Conservation (phyloP, 2,329 filamentous ascomycete genomes). For the Trichoderma asperellum region DNA sequence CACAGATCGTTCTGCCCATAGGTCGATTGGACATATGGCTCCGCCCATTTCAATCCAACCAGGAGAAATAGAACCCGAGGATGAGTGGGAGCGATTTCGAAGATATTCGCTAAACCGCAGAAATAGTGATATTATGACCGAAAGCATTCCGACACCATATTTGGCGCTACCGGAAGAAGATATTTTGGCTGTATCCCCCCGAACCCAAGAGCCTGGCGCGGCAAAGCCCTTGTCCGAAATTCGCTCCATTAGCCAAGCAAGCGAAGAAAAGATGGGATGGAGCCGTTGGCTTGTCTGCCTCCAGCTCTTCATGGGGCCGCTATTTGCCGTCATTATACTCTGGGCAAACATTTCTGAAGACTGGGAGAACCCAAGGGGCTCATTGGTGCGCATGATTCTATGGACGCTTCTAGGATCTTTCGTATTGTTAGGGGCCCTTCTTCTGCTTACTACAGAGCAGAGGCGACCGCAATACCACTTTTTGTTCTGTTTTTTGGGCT, state of each 20-base stretch:
- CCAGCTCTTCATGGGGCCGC: conserved; percentile 83
- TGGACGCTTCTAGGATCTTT: conserved; percentile 71
- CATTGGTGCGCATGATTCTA: conserved; percentile 61
- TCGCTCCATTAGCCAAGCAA: conserved; percentile 40
- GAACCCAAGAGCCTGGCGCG: background rate
- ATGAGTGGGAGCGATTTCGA: conserved; percentile 64
- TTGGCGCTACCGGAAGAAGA: conserved; percentile 34
- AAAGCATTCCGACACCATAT: conserved; percentile 30
- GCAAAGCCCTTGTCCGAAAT: conserved; percentile 42
- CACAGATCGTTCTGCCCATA: conserved; percentile 37
- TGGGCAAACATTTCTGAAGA: conserved; percentile 71
- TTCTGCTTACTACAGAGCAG: conserved; percentile 69
- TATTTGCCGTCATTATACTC: conserved; percentile 77
- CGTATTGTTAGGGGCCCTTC: conserved; percentile 65
- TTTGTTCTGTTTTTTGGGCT: conserved; percentile 84
- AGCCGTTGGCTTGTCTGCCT: conserved; percentile 87
- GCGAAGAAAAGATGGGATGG: conserved; percentile 65
- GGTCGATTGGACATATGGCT: conserved; percentile 40
- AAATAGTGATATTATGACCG: conserved; percentile 33
- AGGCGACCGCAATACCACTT: conserved; percentile 74
- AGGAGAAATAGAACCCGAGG: conserved; percentile 47
- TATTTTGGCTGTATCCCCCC: conserved; percentile 28
- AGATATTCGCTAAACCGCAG: conserved; percentile 48
- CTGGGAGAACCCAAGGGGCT: conserved; percentile 53
- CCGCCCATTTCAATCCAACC: conserved; percentile 45